Percentiles rank a stretch among this genome's conserved stretches.
These are phyloP conservation scores for Trypanosoma brucei DNA, from an alignment of 208 protist genomes.

Conservation along the genomic window DNA sequence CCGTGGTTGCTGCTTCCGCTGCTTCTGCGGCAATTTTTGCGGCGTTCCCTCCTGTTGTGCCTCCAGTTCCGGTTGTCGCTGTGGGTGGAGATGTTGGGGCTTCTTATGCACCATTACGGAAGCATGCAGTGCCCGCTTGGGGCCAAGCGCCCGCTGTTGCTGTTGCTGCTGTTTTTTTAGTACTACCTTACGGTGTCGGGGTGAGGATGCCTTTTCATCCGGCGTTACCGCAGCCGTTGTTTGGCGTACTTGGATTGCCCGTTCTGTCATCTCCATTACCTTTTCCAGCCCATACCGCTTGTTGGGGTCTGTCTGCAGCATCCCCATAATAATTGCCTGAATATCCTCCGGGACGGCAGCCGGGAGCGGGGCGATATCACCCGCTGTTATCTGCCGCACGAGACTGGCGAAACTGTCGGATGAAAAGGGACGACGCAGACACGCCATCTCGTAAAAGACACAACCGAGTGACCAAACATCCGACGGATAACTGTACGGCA, in stretches of 20 bases:
- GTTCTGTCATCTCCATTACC: conserved; percentile 28
- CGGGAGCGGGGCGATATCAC: conserved; percentile 54
- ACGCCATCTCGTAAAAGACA: conserved; percentile 72
- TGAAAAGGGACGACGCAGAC: conserved; percentile 48
- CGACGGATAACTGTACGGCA: conserved; percentile 73
- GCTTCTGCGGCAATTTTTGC: neutral
- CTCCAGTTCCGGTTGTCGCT: neutral
- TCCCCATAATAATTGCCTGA: conserved; percentile 38
- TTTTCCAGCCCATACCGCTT: conserved; percentile 34
- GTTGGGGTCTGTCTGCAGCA: conserved; percentile 56
- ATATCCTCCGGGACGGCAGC: conserved; percentile 33
- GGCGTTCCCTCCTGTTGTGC: neutral
- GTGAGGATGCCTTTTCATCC: neutral
- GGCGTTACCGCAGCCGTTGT: neutral
- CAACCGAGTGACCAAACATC: conserved; percentile 88
- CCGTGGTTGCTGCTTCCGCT: conserved; percentile 3
- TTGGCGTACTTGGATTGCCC: conserved; percentile 5
- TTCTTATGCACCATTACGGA: neutral
- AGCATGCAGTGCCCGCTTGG: neutral
- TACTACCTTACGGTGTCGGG: neutral
- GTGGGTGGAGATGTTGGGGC: conserved; percentile 1
- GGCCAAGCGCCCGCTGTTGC: neutral
- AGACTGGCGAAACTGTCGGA: conserved; percentile 69
- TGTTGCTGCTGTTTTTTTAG: neutral
- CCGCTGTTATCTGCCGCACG: conserved; percentile 73